phyloP scores from a whole-genome alignment of 2,329 filamentous ascomycete genomes.

The Cladosporium sp. region DNA sequence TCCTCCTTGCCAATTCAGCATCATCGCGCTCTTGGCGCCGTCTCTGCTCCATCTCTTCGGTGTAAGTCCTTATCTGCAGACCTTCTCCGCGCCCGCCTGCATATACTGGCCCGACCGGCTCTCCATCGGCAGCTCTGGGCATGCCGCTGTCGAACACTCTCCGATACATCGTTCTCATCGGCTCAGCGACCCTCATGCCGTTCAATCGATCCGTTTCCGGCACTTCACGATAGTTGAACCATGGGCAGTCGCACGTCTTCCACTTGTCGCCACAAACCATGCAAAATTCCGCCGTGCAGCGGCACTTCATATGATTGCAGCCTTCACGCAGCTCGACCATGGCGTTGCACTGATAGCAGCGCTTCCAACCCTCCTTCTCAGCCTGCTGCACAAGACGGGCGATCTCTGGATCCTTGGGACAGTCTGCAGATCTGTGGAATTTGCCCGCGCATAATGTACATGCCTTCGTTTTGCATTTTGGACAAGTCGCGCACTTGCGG shows the following conservation, averaged over 20 bases:
- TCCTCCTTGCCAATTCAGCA: conserved; percentile 53
- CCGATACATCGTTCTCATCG: conserved; percentile 43
- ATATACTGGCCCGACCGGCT: conserved; percentile 15
- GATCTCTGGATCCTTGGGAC: conserved; percentile 70
- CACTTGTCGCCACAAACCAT: conserved; percentile 81
- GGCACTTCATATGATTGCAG: conserved; percentile 86
- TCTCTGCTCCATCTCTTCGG: conserved; percentile 43
- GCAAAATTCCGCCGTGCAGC: conserved; percentile 82
- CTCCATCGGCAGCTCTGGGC: conserved; percentile 23
- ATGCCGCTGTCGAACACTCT: conserved; percentile 30
- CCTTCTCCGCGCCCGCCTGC: conserved; percentile 11
- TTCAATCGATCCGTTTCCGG: conserved; percentile 58
- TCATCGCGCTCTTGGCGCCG: conserved; percentile 50
- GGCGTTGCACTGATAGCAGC: conserved; percentile 71
- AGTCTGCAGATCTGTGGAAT: conserved; percentile 71
- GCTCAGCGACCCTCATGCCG: conserved; percentile 54
- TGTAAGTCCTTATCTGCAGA: conserved; percentile 34
- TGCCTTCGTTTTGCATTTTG: conserved; percentile 70
- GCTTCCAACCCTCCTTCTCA: conserved; percentile 70
- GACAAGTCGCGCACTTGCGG: conserved; percentile 69
- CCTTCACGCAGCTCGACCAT: conserved; percentile 80
- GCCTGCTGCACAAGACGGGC: conserved; percentile 65
- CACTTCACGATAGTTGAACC: conserved; percentile 64
- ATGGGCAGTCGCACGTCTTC: conserved; percentile 81
- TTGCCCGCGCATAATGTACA: conserved; percentile 73